Conservation (phyloP, 768 basidiomycete genomes). For the Pulveroboletus sp. region DNA sequence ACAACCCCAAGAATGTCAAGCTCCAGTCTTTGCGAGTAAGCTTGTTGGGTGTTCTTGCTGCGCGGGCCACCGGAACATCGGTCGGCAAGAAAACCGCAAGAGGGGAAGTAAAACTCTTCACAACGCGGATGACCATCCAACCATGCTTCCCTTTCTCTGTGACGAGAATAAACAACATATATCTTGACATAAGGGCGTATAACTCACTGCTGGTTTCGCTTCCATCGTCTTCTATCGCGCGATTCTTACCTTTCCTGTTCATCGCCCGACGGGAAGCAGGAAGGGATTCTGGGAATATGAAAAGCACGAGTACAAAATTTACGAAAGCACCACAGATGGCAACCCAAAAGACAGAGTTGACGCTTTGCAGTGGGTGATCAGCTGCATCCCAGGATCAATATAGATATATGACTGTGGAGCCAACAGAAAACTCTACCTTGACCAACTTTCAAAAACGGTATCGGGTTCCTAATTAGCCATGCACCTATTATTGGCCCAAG, state of each 20-base stretch:
- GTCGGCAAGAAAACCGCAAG: constrained; percentile 69
- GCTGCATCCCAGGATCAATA: constrained; percentile 12
- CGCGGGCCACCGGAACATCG: constrained; percentile 38
- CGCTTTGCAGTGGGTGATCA: constrained; percentile 36
- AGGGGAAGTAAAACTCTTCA: constrained; percentile 55
- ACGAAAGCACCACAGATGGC: constrained; percentile 42
- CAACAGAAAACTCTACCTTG: constrained; percentile 12
- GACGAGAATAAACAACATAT: not conserved
- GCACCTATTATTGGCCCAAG: constrained; percentile 72
- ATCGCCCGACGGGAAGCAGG: constrained; percentile 26
- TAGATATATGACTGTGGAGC: constrained; percentile 1
- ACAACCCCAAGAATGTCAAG: constrained; percentile 63
- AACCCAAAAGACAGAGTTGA: constrained; percentile 54
- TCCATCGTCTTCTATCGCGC: constrained; percentile 16
- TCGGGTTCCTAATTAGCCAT: constrained; percentile 46
- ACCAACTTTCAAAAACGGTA: constrained; percentile 30
- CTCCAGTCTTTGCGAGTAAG: constrained; percentile 64
- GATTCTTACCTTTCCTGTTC: constrained; percentile 31
- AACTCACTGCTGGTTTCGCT: constrained; percentile 10
- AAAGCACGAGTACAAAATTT: constrained; percentile 56
- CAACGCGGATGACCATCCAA: constrained; percentile 24
- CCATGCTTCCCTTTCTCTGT: constrained; percentile 1
- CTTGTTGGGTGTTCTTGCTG: constrained; percentile 60
- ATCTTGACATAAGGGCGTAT: not conserved
- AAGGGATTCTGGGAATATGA: constrained; percentile 60